phyloP scores from a whole-genome alignment of 805 yeast species.

The Metschnikowia bowlesiae region DNA sequence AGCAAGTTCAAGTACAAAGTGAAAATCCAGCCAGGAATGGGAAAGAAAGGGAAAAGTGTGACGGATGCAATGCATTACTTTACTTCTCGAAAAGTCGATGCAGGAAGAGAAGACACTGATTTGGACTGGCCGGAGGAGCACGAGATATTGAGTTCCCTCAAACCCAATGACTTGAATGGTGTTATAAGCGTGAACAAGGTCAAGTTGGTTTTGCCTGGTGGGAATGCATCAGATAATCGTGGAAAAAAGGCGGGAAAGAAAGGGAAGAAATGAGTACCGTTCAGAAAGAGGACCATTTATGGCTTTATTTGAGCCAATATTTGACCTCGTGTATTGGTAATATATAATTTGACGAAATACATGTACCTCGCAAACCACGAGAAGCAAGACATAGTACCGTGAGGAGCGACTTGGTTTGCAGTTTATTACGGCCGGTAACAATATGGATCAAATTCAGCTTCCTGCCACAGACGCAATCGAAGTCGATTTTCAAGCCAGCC shows the following conservation, averaged over 20 bases:
- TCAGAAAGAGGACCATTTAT: neutral
- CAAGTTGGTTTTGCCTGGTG: slow-evolving; percentile 57
- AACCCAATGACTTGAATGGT: slow-evolving; percentile 63
- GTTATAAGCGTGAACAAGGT: slow-evolving; percentile 68
- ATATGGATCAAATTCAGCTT: too few species aligned
- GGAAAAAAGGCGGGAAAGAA: slow-evolving; percentile 22
- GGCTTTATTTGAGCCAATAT: neutral
- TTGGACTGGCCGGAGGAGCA: slow-evolving; percentile 71
- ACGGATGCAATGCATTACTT: slow-evolving; percentile 63
- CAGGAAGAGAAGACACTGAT: slow-evolving; percentile 42
- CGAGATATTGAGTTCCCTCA: slow-evolving; percentile 49
- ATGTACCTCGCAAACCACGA: too few species aligned
- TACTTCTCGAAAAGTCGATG: slow-evolving; percentile 42
- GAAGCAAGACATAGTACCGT: too few species aligned
- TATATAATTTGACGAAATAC: too few species aligned
- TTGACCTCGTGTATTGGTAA: neutral
- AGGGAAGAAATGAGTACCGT: slow-evolving; percentile 10
- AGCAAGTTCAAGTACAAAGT: slow-evolving; percentile 73
- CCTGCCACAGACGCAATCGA: too few species aligned
- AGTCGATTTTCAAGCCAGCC: too few species aligned
- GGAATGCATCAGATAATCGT: slow-evolving; percentile 16
- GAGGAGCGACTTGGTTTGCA: too few species aligned
- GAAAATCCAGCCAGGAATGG: slow-evolving; percentile 72
- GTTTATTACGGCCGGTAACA: too few species aligned
- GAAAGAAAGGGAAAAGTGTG: slow-evolving; percentile 84